phyloP scores from a whole-genome alignment of 169 alveolate species.

The Blepharisma undulans region DNA sequence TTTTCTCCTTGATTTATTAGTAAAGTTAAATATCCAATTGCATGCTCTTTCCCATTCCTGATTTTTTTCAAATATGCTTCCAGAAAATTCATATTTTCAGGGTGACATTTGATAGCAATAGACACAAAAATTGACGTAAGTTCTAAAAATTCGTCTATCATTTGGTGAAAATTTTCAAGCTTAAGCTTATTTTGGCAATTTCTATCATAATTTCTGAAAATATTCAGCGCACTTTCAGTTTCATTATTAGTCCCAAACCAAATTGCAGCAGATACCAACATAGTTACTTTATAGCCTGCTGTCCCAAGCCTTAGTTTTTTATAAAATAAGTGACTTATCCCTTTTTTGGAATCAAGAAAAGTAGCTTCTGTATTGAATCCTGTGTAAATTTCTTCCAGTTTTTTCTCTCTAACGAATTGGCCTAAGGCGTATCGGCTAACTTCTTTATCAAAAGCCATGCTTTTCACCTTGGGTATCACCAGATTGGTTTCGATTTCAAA shows the following conservation, averaged over 20 bases:
- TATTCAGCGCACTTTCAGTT: not conserved
- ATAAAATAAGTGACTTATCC: not conserved
- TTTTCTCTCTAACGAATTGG: not conserved
- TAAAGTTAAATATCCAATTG: not conserved
- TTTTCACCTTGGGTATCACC: not conserved
- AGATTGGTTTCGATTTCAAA: not conserved
- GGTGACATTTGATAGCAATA: not conserved
- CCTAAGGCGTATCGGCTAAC: not conserved
- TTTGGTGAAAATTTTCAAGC: not conserved
- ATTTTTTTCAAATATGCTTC: not conserved
- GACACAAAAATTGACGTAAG: not conserved
- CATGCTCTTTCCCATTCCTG: not conserved
- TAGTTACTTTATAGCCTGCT: not conserved
- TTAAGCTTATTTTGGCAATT: not conserved
- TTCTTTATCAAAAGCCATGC: not conserved
- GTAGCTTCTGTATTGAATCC: not conserved
- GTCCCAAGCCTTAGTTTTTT: not conserved
- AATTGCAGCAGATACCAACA: not conserved
- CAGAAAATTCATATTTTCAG: not conserved
- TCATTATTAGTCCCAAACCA: not conserved
- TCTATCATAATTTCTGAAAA: not conserved
- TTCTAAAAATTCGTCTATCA: not conserved
- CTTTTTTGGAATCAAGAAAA: too few relatives aligned
- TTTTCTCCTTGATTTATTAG: not conserved
- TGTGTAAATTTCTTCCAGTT: not conserved